phyloP scores from a whole-genome alignment of 2,329 filamentous ascomycete genomes.

The Trichoderma semiorbis region DNA sequence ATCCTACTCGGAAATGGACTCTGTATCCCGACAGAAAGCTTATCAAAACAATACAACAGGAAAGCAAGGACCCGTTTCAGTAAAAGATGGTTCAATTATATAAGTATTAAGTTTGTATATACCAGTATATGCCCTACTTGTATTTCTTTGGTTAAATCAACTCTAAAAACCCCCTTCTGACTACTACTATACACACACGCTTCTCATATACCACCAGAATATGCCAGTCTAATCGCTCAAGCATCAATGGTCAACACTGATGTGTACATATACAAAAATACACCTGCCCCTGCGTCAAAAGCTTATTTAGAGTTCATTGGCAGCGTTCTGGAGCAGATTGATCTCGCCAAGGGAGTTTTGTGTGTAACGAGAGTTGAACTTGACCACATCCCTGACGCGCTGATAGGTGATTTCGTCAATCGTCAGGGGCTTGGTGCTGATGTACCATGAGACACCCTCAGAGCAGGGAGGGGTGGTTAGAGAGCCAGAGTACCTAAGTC shows the following conservation, averaged over 20 bases:
- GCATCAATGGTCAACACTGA: neutral
- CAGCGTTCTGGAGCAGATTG: slow-evolving; percentile 26
- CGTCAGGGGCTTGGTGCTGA: slow-evolving; percentile 43
- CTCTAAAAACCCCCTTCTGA: neutral
- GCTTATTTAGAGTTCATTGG: neutral
- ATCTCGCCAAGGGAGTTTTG: slow-evolving; percentile 46
- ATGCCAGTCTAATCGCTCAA: neutral
- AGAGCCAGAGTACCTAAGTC: slow-evolving; percentile 50
- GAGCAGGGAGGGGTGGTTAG: slow-evolving; percentile 61
- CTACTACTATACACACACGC: neutral
- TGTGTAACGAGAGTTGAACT: slow-evolving; percentile 54
- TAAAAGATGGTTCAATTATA: neutral
- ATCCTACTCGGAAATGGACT: too few species aligned
- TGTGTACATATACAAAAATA: neutral
- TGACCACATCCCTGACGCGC: slow-evolving; percentile 49
- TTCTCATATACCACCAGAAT: neutral
- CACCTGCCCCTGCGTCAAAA: neutral
- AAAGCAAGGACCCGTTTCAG: neutral
- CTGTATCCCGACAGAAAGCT: too few species aligned
- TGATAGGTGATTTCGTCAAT: slow-evolving; percentile 49
- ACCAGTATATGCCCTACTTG: neutral
- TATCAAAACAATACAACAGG: neutral
- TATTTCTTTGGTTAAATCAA: neutral
- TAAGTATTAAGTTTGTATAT: neutral
- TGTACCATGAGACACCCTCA: slow-evolving; percentile 53